Percentiles rank a stretch among this genome's conserved stretches.
Evolutionary conservation across 768 basidiomycete species (phyloP).

Genomic region (Candolleomyces aberdarensis): DNA sequence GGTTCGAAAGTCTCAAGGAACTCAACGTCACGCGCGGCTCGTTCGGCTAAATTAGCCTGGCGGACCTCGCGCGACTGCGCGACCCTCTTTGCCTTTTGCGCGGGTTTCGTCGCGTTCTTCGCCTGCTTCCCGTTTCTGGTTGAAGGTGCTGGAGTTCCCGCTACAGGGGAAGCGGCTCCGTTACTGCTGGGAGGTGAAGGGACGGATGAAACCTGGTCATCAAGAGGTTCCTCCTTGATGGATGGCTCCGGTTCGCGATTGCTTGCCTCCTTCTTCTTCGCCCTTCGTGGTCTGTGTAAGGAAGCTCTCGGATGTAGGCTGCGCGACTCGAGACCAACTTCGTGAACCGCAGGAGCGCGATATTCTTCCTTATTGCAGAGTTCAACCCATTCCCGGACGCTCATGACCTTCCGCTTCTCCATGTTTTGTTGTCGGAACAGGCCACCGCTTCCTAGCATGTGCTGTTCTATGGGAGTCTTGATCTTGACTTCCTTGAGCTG

Average conservation of each 20-base stretch:
- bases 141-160: conserved; percentile 16
- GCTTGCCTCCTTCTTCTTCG: conserved; percentile 46
- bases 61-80: conserved; percentile 45
- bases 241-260: conserved; percentile 37
- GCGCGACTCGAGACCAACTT: conserved; percentile 55
- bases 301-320: conserved; percentile 22
- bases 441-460: conserved; percentile 83
- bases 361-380: conserved; percentile 69
- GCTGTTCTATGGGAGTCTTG: conserved; percentile 89
- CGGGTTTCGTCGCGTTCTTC: background rate
- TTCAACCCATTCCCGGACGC: conserved; percentile 86
- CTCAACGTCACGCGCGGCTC: conserved; percentile 39
- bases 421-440: conserved; percentile 90
- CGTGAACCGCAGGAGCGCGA: conserved; percentile 68
- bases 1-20: conserved; percentile 78
- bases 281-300: conserved; percentile 29
- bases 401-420: conserved; percentile 81
- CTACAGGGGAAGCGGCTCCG: background rate
- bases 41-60: conserved; percentile 48
- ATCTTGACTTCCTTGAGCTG: conserved; percentile 77
- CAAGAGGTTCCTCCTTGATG: conserved; percentile 49
- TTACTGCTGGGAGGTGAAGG: conserved; percentile 41
- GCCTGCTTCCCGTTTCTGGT: conserved; percentile 27
- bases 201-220: conserved; percentile 26
- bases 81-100: conserved; percentile 10